phyloP scores from a whole-genome alignment of 2,329 filamentous ascomycete species.

The Fusarium devonianum region DNA sequence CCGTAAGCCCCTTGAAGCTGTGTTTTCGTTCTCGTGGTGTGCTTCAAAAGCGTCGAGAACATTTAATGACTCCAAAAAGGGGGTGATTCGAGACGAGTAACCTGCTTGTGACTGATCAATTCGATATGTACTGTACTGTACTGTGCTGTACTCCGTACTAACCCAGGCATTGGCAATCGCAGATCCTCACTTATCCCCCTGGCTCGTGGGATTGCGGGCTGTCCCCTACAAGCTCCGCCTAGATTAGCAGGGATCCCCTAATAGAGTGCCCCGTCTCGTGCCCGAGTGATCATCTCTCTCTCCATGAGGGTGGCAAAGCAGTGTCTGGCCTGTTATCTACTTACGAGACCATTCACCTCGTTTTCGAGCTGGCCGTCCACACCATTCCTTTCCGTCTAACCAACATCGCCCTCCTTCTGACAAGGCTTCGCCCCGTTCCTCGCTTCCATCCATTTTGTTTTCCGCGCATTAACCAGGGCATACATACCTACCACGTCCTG shows the following conservation, averaged over 20 bases:
- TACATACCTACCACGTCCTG: conserved; percentile 20
- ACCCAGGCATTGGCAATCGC: conserved; percentile 20
- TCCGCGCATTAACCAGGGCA: conserved; percentile 1
- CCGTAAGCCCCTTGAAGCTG: conserved; percentile 1
- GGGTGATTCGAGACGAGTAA: neutral
- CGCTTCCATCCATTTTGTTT: neutral
- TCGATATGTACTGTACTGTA: too few species aligned
- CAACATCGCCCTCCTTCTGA: neutral
- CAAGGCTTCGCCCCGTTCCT: conserved; percentile 20
- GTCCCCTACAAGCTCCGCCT: conserved; percentile 11
- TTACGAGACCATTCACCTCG: neutral
- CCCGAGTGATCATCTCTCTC: conserved; percentile 12
- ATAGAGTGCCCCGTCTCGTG: conserved; percentile 13
- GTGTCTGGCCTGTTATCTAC: neutral
- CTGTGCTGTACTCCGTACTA: too few species aligned
- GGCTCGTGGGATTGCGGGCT: conserved; percentile 15
- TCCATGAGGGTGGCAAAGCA: conserved; percentile 29
- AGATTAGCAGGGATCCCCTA: conserved; percentile 3
- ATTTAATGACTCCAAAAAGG: neutral
- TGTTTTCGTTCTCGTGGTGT: too few species aligned
- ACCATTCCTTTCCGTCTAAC: conserved; percentile 4
- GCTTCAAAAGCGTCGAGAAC: too few species aligned
- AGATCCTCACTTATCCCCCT: conserved; percentile 27
- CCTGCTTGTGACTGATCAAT: neutral
- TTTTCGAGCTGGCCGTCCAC: conserved; percentile 1